phyloP scores from a whole-genome alignment of 495 filamentous ascomycete genomes.

The Rostrohypoxylon terebratum region DNA sequence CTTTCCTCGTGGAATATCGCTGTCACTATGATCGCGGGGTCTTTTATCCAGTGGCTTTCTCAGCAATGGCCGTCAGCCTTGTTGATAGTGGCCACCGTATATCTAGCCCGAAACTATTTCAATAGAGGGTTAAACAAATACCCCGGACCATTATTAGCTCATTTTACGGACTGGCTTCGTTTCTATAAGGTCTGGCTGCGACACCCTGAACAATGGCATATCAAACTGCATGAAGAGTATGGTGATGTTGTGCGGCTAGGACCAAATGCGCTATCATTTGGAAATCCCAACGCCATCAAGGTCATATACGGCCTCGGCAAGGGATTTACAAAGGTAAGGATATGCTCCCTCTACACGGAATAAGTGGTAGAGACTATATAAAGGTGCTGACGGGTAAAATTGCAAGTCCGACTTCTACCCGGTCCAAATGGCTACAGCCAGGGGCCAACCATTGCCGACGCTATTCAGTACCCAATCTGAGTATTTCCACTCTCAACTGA shows the following conservation, averaged over 20 bases:
- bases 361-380: background rate
- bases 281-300: slow-evolving; percentile 40
- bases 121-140: slow-evolving; percentile 46
- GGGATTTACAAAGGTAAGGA: slow-evolving; percentile 41
- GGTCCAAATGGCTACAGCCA: slow-evolving; percentile 41
- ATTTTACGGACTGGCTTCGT: slow-evolving; percentile 48
- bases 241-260: slow-evolving; percentile 54
- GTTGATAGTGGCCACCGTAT: slow-evolving; percentile 9
- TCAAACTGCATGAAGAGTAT: slow-evolving; percentile 53
- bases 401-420: slow-evolving; percentile 49
- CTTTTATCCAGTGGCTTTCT: slow-evolving; percentile 15
- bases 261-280: slow-evolving; percentile 51
- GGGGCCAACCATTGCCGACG: slow-evolving; percentile 39
- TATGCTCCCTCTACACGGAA: too few relatives aligned
- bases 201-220: slow-evolving; percentile 42
- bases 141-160: slow-evolving; percentile 49
- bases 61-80: slow-evolving; percentile 24
- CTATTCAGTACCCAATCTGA: slow-evolving; percentile 50
- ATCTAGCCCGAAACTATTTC: slow-evolving; percentile 26
- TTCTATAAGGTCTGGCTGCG: slow-evolving; percentile 47
- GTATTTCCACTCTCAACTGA: slow-evolving; percentile 43
- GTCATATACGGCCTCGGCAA: slow-evolving; percentile 42
- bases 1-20: background rate
- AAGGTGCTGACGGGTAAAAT: slow-evolving; percentile 7
- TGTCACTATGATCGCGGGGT: slow-evolving; percentile 19